Conservation (phyloP, 1,284 basidiomycete species). For the Retiboletus flavoniger region DNA sequence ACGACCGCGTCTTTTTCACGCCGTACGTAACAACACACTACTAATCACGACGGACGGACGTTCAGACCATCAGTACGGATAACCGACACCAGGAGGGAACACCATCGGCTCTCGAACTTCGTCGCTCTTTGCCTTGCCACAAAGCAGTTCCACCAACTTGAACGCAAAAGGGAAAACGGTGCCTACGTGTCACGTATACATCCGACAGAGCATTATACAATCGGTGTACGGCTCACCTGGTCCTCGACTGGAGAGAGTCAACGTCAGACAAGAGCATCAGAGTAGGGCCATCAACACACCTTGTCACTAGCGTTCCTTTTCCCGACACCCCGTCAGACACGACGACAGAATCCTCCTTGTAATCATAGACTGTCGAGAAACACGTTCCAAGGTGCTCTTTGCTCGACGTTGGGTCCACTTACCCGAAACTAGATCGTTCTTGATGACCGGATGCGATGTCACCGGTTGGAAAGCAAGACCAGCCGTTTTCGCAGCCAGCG, state of each 20-base stretch:
- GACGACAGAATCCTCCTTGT: constrained; percentile 77
- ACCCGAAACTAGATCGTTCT: constrained; percentile 60
- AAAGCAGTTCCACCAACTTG: constrained; percentile 66
- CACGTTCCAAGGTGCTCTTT: background rate
- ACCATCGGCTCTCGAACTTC: constrained; percentile 75
- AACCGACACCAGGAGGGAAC: constrained; percentile 62
- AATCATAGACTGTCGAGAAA: constrained; percentile 60
- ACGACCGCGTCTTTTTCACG: constrained; percentile 13
- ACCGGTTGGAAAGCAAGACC: constrained; percentile 62
- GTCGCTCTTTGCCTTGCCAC: constrained; percentile 62
- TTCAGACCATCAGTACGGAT: constrained; percentile 23
- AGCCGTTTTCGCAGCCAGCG: constrained; percentile 66
- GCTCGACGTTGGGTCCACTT: constrained; percentile 12
- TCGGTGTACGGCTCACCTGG: constrained; percentile 51
- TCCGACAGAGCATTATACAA: background rate
- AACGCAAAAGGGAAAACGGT: constrained; percentile 79
- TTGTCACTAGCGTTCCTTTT: constrained; percentile 69
- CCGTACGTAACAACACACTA: constrained; percentile 19
- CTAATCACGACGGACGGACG: too few species aligned
- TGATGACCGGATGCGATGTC: constrained; percentile 82
- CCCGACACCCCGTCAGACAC: constrained; percentile 43
- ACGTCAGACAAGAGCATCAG: constrained; percentile 1
- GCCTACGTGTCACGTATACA: constrained; percentile 39
- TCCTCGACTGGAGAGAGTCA: constrained; percentile 55
- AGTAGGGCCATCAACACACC: constrained; percentile 40